Percentiles rank a stretch among this genome's conserved stretches.
Conservation (phyloP, 345 rosid genomes). For the Trapa bicornis region DNA sequence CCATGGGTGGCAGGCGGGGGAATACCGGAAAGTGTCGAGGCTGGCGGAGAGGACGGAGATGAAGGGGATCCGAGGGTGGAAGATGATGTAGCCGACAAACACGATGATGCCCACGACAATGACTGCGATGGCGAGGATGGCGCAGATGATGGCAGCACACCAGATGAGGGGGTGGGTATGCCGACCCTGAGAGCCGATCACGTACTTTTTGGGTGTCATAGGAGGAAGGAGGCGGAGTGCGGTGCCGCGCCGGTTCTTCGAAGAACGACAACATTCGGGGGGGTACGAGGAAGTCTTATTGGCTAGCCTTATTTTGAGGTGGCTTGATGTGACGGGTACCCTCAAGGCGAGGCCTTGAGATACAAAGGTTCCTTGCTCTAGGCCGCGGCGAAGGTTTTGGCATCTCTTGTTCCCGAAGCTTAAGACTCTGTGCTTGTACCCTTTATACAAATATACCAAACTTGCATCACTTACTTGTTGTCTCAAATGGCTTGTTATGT, state of each 20-base stretch:
- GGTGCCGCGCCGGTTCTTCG: not conserved
- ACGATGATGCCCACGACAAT: slow-evolving; percentile 51
- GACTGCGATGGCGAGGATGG: slow-evolving; percentile 43
- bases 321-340: not conserved
- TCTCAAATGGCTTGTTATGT: no score
- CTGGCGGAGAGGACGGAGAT: slow-evolving; percentile 45
- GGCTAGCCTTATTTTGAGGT: not conserved
- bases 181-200: not conserved
- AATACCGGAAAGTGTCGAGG: slow-evolving; percentile 32
- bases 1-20: no score
- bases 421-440: no score
- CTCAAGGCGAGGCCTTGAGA: not conserved
- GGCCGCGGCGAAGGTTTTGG: slow-evolving; percentile 51
- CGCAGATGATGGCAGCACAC: slow-evolving; percentile 64
- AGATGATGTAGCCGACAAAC: slow-evolving; percentile 52
- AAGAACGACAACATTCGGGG: slow-evolving; percentile 24
- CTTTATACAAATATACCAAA: no score
- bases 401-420: slow-evolving; percentile 37
- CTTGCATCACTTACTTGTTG: no score
- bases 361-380: slow-evolving; percentile 22
- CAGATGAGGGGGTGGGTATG: slow-evolving; percentile 54
- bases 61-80: slow-evolving; percentile 72
- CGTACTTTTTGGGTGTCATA: not conserved
- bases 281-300: not conserved
- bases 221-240: not conserved